phyloP scores from a whole-genome alignment of 2,329 filamentous ascomycete genomes.

The Pseudopyricularia javanii region DNA sequence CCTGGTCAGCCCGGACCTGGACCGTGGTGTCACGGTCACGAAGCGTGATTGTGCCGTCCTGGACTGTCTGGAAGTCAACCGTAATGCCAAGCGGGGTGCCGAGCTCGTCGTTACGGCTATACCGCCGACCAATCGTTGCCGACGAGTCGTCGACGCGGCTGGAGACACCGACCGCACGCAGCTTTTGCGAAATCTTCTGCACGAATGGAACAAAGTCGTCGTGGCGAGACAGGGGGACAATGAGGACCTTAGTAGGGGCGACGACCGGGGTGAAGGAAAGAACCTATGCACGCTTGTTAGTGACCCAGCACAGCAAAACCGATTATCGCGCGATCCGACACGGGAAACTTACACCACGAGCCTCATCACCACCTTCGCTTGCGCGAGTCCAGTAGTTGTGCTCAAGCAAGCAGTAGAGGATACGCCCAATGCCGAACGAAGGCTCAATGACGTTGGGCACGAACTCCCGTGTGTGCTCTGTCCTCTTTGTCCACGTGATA shows the following conservation, averaged over 20 bases:
- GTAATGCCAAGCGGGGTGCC: slow-evolving; percentile 91
- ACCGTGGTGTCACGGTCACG: slow-evolving; percentile 82
- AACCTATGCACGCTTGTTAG: slow-evolving; percentile 20
- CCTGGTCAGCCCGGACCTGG: slow-evolving; percentile 76
- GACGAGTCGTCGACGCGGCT: slow-evolving; percentile 83
- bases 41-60: slow-evolving; percentile 77
- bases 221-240: slow-evolving; percentile 79
- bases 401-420: slow-evolving; percentile 86
- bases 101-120: slow-evolving; percentile 88
- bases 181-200: slow-evolving; percentile 58
- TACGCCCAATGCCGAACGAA: slow-evolving; percentile 92
- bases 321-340: background rate
- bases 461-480: slow-evolving; percentile 79
- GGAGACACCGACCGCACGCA: slow-evolving; percentile 66
- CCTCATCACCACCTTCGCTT: slow-evolving; percentile 60
- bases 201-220: slow-evolving; percentile 69
- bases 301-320: background rate
- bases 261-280: slow-evolving; percentile 48
- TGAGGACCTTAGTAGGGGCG: slow-evolving; percentile 89
- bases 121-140: slow-evolving; percentile 88
- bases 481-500: slow-evolving; percentile 72
- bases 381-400: slow-evolving; percentile 87
- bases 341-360: slow-evolving; percentile 65
- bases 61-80: slow-evolving; percentile 87
- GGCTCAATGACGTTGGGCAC: slow-evolving; percentile 95